These are phyloP conservation scores for Phaeolepiota aurea DNA, from an alignment of 768 basidiomycete species.

Conservation along the genomic window DNA sequence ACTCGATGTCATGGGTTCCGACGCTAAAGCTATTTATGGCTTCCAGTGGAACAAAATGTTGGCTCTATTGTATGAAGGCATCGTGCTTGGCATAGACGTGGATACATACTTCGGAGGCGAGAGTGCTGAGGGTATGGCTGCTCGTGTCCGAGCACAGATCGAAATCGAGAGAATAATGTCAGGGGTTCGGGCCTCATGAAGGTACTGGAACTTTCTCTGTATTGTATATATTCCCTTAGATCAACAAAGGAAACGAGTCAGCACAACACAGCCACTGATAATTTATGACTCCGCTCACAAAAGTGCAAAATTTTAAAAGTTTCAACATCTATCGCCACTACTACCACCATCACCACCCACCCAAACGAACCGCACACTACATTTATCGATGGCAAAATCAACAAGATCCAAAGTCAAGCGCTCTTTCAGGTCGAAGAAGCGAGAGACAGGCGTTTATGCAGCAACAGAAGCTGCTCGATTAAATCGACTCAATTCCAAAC, in stretches of 20 bases:
- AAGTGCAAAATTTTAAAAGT: too few relatives aligned
- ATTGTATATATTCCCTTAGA: too few relatives aligned
- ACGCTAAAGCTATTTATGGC: conserved; percentile 63
- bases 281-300: not conserved
- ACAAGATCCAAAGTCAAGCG: conserved; percentile 78
- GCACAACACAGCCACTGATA: not conserved
- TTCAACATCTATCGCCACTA: conserved; percentile 1
- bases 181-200: conserved; percentile 5
- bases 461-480: conserved; percentile 72
- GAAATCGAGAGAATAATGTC: conserved; percentile 59
- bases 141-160: conserved; percentile 54
- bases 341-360: conserved; percentile 8
- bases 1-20: conserved; percentile 59
- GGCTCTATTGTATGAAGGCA: conserved; percentile 53
- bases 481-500: conserved; percentile 61
- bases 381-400: conserved; percentile 66
- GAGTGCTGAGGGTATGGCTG: conserved; percentile 53
- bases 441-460: conserved; percentile 67
- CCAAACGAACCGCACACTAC: conserved; percentile 2
- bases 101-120: conserved; percentile 48
- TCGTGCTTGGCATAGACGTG: conserved; percentile 43
- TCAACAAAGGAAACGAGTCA: not conserved
- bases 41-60: conserved; percentile 73
- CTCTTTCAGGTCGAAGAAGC: conserved; percentile 68
- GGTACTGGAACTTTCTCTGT: too few relatives aligned